Evolutionary conservation across 2,329 filamentous ascomycete species (phyloP).

Genomic region (Helotiales sp.): DNA sequence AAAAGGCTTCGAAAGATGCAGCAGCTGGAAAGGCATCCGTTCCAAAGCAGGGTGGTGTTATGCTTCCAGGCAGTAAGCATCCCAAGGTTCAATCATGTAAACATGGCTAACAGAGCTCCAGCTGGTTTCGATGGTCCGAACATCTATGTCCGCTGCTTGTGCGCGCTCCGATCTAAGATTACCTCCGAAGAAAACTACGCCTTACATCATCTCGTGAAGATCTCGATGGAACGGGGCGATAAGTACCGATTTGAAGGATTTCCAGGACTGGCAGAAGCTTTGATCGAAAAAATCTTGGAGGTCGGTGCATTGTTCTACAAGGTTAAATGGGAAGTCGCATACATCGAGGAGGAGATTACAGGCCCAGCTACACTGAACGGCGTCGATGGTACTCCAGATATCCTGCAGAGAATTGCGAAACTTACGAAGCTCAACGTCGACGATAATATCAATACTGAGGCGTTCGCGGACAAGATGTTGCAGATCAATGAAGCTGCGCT

Average conservation of each 20-base stretch:
- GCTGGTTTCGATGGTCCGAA: constrained; percentile 74
- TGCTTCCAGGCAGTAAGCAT: constrained; percentile 60
- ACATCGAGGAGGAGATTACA: constrained; percentile 59
- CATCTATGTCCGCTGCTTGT: constrained; percentile 86
- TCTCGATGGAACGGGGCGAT: constrained; percentile 90
- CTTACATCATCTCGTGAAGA: constrained; percentile 89
- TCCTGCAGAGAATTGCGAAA: constrained; percentile 69
- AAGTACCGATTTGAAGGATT: constrained; percentile 96
- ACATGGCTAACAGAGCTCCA: constrained; percentile 22
- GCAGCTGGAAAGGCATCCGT: constrained; percentile 41
- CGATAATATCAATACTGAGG: constrained; percentile 68
- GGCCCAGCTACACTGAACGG: constrained; percentile 61
- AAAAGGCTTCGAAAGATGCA: constrained; percentile 44
- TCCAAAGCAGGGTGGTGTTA: constrained; percentile 49
- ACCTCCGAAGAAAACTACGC: constrained; percentile 87
- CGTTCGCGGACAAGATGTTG: constrained; percentile 69
- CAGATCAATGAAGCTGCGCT: constrained; percentile 83
- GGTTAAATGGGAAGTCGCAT: constrained; percentile 77
- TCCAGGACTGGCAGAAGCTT: constrained; percentile 80
- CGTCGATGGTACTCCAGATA: constrained; percentile 65
- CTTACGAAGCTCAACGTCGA: constrained; percentile 63
- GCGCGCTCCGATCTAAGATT: constrained; percentile 78
- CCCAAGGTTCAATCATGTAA: constrained; percentile 10
- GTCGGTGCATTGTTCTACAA: constrained; percentile 79
- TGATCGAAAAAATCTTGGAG: constrained; percentile 82